A percentile compares a stretch with the other conserved stretches of the same genome.
Conservation (phyloP, 192 early-diverging fungal species). For the Powellomyces hirtus region DNA sequence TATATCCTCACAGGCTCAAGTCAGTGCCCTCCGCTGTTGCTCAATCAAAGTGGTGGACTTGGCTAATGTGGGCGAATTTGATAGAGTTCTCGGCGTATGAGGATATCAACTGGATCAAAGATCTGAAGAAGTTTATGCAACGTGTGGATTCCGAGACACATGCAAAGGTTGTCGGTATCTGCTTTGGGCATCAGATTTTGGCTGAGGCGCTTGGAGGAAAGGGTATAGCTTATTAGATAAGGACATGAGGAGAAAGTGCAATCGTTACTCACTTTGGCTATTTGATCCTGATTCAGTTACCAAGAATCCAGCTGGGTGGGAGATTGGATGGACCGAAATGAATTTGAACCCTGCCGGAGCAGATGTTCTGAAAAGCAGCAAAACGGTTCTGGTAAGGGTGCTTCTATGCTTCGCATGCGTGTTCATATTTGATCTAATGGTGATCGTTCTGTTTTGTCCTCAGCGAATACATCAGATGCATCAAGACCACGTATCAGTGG, state of each 20-base stretch:
- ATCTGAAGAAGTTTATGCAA: constrained; percentile 55
- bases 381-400: constrained; percentile 2
- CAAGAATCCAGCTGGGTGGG: constrained; percentile 70
- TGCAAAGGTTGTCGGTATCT: constrained; percentile 66
- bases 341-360: constrained; percentile 27
- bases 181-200: constrained; percentile 85
- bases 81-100: constrained; percentile 62
- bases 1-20: constrained; percentile 43
- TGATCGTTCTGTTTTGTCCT: neutral
- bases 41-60: too few species aligned
- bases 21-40: neutral
- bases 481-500: constrained; percentile 58
- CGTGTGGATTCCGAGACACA: constrained; percentile 26
- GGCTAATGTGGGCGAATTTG: too few species aligned
- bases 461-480: constrained; percentile 28
- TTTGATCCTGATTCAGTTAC: too few species aligned
- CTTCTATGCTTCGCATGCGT: neutral
- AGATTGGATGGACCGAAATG: constrained; percentile 51
- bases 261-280: too few species aligned
- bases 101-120: constrained; percentile 63
- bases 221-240: constrained; percentile 1
- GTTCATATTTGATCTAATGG: neutral
- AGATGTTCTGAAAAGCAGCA: constrained; percentile 11
- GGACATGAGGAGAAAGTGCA: too few species aligned
- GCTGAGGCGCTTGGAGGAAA: constrained; percentile 65